These are phyloP conservation scores for Exophiala mesophila DNA, from an alignment of 2,329 filamentous ascomycete genomes.

Conservation along the genomic window DNA sequence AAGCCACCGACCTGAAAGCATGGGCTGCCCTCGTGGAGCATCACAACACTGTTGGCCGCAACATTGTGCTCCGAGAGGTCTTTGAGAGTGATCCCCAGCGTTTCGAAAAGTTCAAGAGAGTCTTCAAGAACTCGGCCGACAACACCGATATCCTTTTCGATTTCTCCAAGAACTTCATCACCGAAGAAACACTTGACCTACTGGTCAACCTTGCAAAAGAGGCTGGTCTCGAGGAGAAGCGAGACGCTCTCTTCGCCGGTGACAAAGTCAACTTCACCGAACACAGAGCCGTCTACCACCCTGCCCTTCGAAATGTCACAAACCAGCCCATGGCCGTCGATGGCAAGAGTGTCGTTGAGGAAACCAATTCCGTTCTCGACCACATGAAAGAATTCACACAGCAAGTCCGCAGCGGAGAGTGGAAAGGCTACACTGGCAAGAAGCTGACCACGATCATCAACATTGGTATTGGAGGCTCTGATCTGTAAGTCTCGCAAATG, in stretches of 20 bases:
- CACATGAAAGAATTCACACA: constrained; percentile 99
- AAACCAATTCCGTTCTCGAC: constrained; percentile 81
- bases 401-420: constrained; percentile 86
- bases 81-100: constrained; percentile 84
- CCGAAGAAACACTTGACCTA: constrained; percentile 81
- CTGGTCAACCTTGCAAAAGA: constrained; percentile 88
- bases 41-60: constrained; percentile 78
- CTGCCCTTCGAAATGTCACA: constrained; percentile 83
- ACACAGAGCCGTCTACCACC: constrained; percentile 90
- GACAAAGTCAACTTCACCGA: constrained; percentile 99
- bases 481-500: constrained; percentile 64
- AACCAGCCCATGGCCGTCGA: constrained; percentile 80
- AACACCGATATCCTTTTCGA: constrained; percentile 89
- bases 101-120: constrained; percentile 84
- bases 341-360: constrained; percentile 88
- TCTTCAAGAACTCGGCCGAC: constrained; percentile 73
- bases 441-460: constrained; percentile 95
- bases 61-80: constrained; percentile 87
- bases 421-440: constrained; percentile 98
- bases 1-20: constrained; percentile 77
- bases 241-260: constrained; percentile 94
- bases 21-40: constrained; percentile 91
- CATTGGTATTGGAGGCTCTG: constrained; percentile 94
- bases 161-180: constrained; percentile 98
- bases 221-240: constrained; percentile 84